Base-by-base conservation (phyloP, 1,284 basidiomycete species). In the Uromyces viciae-fabae region DNA sequence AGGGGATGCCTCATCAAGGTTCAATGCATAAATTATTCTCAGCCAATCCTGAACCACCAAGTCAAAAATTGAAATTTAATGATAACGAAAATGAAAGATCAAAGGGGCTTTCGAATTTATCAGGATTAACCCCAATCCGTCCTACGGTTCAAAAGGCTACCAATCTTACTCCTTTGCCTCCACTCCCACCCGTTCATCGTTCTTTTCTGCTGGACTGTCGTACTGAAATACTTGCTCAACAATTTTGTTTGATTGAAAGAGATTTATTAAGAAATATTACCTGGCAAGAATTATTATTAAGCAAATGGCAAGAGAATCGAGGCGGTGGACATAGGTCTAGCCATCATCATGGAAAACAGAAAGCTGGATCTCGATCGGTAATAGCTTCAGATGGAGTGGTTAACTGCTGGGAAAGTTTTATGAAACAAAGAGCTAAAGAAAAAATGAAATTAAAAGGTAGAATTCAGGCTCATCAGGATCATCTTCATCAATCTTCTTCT, bases 241-340 rank as follows among this genome's bases (percentile, higher is more conserved):
- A 95, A 83, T 92, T 95, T 84, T 89, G 91, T 15, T 91, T 94
- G 88, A 94, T 96, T 84, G 94, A 96, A 83, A 89, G 92, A 25
- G 94, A 95, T 84, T 87, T 96, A 76, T 92, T 95, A 85, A 90
- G 92, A 84, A 89, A 90, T 28, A 89, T 96, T 84, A 91, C 91
- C 83, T 94, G 93, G 85, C 92, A 94, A 84, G 93, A 95, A 84
- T 88, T 95, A 15, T 90, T 93, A 42, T 88, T 90, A 15, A 83
- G 84, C 40, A 81, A 83, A 25, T 88, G 87, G 86, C 85, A 86
- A 36, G 86, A 86, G 72, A 82, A 58, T 77, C 58, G 77, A 28
- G 46, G 54, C 17, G 28, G 3, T 49, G 14, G 17, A 33, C 46
- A 49, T 49, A 11, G 11, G 46, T 8, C 31, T 54, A 17, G 25